Evolutionary conservation across 2,329 filamentous ascomycete genomes (phyloP), one percentile per base, ranked within the genome.

Genomic region (Hypoxylon sp.): DNA sequence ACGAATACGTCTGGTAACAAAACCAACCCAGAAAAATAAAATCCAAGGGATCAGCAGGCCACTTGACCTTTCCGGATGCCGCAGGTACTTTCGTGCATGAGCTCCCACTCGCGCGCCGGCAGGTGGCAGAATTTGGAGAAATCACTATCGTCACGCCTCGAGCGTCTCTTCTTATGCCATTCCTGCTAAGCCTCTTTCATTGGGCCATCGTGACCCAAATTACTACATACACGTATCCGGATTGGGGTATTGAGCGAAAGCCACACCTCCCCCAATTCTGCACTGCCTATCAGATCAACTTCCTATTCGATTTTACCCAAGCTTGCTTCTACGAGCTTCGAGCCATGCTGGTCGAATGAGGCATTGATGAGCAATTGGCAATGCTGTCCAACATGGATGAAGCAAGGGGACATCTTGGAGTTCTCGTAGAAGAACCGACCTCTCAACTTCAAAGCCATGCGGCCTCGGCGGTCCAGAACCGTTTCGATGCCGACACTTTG

Each of bases 61-160:
- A 63, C 32, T 63, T 64, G 51, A 67, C 70, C 59, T 59, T 71
- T 71, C 62, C 55, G 67, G 64, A 70, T 59, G 60, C 36, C 36
- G 51, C 69, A 72, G 65, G 69, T 69, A 70, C 70, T 72, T 66
- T 61, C 56, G 9, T 44, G 53, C 68, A 68, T 65, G 61, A 64
- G 62, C 55, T 63, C 33, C 40, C 36, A 61, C 26, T 63, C 26
- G 56, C 42, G 33, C 40, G 45, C 53, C 52, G 42, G 63, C 51
- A 60, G 33, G 61, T 64, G 24, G 63, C 36, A 61, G 38, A 64
- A 61, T 20, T 67, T 64, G 65, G 65, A 63, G 65, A 68, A 57
- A 51, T 32, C 26, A 48, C 58, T 68, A 70, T 45, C 5, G 24
- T 40, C 56, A 68, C 67, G 36, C 65, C 67, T 61, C 52, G 20